phyloP scores from a whole-genome alignment of 495 filamentous ascomycete genomes.

The Xylaria acuta region DNA sequence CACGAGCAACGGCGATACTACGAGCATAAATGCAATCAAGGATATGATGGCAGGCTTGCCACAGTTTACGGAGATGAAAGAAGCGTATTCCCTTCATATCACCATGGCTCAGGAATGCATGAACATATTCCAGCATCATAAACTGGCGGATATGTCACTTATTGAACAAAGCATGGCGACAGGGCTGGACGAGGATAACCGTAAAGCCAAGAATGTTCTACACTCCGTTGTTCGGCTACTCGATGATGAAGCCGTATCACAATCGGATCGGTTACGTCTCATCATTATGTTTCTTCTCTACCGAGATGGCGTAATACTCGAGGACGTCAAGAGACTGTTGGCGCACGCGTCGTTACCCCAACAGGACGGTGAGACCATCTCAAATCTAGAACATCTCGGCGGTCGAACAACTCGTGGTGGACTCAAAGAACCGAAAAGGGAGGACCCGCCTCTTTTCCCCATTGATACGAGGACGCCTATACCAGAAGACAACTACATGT shows the following conservation, averaged over 20 bases:
- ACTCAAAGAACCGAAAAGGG: slow-evolving; percentile 76
- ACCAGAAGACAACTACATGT: slow-evolving; percentile 68
- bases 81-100: slow-evolving; percentile 91
- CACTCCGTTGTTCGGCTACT: slow-evolving; percentile 85
- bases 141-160: slow-evolving; percentile 84
- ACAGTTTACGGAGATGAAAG: slow-evolving; percentile 93
- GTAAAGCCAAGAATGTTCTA: slow-evolving; percentile 86
- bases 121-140: slow-evolving; percentile 84
- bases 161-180: slow-evolving; percentile 87
- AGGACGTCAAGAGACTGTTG: slow-evolving; percentile 83
- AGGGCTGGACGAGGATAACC: slow-evolving; percentile 89
- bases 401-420: slow-evolving; percentile 70
- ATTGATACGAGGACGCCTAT: slow-evolving; percentile 60
- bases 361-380: slow-evolving; percentile 72
- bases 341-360: slow-evolving; percentile 80
- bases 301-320: slow-evolving; percentile 84
- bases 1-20: slow-evolving; percentile 70
- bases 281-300: slow-evolving; percentile 86
- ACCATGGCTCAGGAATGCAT: slow-evolving; percentile 99
- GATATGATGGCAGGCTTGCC: slow-evolving; percentile 96
- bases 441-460: slow-evolving; percentile 70
- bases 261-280: slow-evolving; percentile 79
- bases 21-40: slow-evolving; percentile 88
- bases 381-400: slow-evolving; percentile 83
- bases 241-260: slow-evolving; percentile 75